These are phyloP conservation scores for Salix caprea DNA, from an alignment of 345 rosid species.

Conservation along the genomic window DNA sequence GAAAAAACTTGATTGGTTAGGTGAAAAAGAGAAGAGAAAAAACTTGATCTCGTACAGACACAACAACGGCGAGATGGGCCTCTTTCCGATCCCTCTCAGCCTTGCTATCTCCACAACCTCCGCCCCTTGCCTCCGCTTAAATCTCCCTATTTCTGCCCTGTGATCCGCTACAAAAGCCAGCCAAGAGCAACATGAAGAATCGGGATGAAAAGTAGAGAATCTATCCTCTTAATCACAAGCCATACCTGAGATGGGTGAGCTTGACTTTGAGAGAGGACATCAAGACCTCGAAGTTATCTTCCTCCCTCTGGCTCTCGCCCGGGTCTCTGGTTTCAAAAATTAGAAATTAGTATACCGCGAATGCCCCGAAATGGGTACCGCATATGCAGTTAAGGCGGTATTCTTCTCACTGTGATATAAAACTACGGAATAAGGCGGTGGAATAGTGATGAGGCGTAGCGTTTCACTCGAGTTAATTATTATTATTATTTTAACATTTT, in stretches of 20 bases:
- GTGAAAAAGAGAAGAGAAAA: not conserved
- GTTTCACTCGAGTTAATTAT: not conserved
- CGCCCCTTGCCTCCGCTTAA: not conserved
- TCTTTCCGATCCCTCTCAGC: not conserved
- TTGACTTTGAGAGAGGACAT: not conserved
- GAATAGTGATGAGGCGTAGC: not conserved
- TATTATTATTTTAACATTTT: not conserved
- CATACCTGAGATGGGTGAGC: not conserved
- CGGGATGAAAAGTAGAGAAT: not conserved
- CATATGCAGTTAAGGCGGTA: not conserved
- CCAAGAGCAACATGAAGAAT: not conserved
- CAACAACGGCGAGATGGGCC: not conserved
- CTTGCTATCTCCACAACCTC: not conserved
- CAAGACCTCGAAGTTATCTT: not conserved
- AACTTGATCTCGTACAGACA: not conserved
- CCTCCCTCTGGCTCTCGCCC: not conserved
- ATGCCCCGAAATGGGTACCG: not conserved
- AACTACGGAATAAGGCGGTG: not conserved
- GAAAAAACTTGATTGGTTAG: not conserved
- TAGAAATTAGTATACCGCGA: not conserved
- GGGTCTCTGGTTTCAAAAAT: not conserved
- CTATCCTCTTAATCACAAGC: not conserved
- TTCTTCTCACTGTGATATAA: too few species aligned
- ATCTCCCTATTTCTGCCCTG: not conserved
- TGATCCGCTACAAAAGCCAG: not conserved